Base-by-base conservation (phyloP, 805 yeast genomes). In the Groenewaldozyma tartarivorans region DNA sequence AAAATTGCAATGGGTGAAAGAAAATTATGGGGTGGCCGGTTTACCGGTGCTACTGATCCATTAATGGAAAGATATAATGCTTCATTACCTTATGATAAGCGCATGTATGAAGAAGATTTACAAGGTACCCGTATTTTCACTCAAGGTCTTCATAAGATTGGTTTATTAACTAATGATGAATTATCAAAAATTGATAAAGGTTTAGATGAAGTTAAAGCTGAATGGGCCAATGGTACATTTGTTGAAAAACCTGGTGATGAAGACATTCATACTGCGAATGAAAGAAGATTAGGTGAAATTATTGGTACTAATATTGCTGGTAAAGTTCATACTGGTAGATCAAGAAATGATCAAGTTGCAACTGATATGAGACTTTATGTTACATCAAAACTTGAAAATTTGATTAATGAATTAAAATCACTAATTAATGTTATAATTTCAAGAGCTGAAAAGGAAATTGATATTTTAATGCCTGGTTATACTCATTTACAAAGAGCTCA, bases 401-500 rank as follows among this genome's bases (percentile, higher is more conserved):
- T 80, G 54, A 60, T 85, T 39, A 66, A 75, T 2, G 67, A 67
- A 15, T 66, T 74, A 43, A 67, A 81, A 50, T 73, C 71, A 44
- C 72, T 90, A 45, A 80, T 90, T 57, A 59, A 66, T 46, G 79
- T 79, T 16, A 72, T 92, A 50, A 56, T 77, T 33, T 69, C 69
- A 42, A 77, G 99, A 57, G 96, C 94, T 4, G 80, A 76, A 55
- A 60, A 71, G 26, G 99, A 92, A 65, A 83, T 92, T 45, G 94
- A 82, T 53, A 82, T 81, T 16, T 72, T 92, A 57, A 92, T 92
- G 97, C 99, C 99, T 7, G 99, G 99, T 34, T 92, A 92, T 68
- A 92, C 99, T 11, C 99, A 92, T 67, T 69, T 92, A 60, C 98
- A 92, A 71, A 82, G 95, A 61, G 97, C 97, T 1, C 99, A 88